Base-by-base conservation (phyloP, 352 stramenopile genomes). In the Globisporangium spiculum region DNA sequence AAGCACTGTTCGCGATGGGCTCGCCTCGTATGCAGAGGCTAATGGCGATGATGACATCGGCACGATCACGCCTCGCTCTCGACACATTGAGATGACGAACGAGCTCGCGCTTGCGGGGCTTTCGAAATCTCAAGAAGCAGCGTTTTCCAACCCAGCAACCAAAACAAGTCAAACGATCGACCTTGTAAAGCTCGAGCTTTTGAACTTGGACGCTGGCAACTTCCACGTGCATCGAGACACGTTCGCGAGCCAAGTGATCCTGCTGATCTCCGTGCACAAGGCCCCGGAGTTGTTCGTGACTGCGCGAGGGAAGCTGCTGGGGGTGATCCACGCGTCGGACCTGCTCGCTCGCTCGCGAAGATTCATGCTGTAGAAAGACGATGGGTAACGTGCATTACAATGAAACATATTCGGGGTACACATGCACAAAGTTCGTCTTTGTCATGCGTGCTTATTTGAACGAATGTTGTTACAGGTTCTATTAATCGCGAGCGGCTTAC, bases 181-280 rank as follows among this genome's bases (percentile, higher is more conserved):
- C 55, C 74, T 94, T 44, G 77, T 94, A 4, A 62, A 68, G 26
- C 67, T 90, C 3, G 77, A 89, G 52, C 75, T 92, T 10, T 57
- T 94, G 18, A 80, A 71, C 22, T 73, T 94, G 22, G 86, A 94
- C 67, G 69, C 81, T 1, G 80, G 79, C 46, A 86, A 84, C 65
- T 90, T 90, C 60, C 83, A 89, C 60, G 86, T 91, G 41, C 81
- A 89, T 67, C 80, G 76, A 36, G 80, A 90, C 30, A 88, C 83
- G 22, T 88, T 75, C 53, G 84, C 83, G 56, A 91, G 81, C 38
- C 84, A 92, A 54, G 81, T 91, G 36, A 85, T 94, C 16, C 64
- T 94, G n/a, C 77, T 92, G 50, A 88, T 94, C 55, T 90, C 86
- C 48, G 81, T 92, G 44, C 83, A 94, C 74, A 94, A 94, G 63